Evolutionary conservation across 139 green algal genomes (phyloP).

Genomic region (Micractinium sp.): DNA sequence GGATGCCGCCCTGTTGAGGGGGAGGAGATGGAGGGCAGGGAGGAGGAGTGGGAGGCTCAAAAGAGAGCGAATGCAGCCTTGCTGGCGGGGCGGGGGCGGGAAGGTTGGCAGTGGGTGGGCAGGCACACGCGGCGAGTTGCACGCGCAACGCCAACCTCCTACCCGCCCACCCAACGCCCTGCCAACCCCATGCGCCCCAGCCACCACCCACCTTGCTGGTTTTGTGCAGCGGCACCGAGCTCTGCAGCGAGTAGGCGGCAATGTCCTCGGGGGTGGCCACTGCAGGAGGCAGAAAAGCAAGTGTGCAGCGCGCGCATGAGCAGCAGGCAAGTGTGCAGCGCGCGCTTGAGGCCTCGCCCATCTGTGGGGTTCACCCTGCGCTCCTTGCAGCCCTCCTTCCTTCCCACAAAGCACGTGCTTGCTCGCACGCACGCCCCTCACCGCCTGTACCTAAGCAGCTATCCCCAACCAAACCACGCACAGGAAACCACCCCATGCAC

Average conservation of each 20-base stretch:
- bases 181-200: neutral
- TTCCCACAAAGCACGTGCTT: neutral
- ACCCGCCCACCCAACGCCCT: no score
- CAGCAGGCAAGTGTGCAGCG: no score
- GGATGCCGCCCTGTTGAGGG: conserved; percentile 84
- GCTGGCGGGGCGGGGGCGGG: conserved; percentile 48
- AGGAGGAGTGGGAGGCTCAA: no score
- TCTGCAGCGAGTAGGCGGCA: conserved; percentile 52
- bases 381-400: neutral
- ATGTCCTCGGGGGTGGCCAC: conserved; percentile 78
- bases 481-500: neutral
- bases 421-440: neutral
- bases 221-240: conserved; percentile 86
- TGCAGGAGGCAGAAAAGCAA: neutral
- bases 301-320: no score
- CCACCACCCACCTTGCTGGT: conserved; percentile 65
- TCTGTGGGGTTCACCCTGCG: neutral
- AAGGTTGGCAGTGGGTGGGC: no score
- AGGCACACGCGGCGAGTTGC: no score
- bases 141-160: no score
- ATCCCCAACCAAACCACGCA: no score
- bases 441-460: no score
- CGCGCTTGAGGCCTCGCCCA: neutral
- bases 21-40: no score
- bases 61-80: conserved; percentile 41